Conservation (phyloP, 164 flowering plant species). For the Vitis vinifera region DNA sequence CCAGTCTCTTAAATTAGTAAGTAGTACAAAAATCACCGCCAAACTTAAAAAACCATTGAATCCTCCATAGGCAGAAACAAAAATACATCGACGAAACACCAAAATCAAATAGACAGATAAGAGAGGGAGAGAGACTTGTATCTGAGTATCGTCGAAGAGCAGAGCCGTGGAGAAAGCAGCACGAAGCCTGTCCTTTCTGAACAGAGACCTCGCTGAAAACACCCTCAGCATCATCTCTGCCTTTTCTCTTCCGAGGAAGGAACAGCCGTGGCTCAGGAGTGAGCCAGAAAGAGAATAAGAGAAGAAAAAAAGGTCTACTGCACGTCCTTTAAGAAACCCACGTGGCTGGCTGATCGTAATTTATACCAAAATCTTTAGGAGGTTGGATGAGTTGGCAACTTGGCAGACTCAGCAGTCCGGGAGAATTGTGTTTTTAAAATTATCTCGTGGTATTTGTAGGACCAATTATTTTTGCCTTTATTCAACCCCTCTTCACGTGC, state of each 20-base stretch:
- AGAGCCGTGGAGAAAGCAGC: slow-evolving; percentile 62
- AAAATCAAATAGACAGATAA: not conserved
- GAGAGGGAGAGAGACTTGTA: slow-evolving; percentile 50
- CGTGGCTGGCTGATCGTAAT: not conserved
- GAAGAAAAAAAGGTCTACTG: no score
- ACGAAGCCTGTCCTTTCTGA: slow-evolving; percentile 23
- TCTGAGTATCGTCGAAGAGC: slow-evolving; percentile 87
- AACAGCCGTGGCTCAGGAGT: not conserved
- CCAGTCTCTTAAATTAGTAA: not conserved
- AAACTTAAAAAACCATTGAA: not conserved
- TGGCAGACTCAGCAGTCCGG: no score
- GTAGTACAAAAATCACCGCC: not conserved
- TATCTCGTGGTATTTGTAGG: no score
- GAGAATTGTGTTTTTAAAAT: no score
- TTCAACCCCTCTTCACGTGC: no score
- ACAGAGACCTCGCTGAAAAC: slow-evolving; percentile 35
- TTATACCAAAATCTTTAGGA: no score
- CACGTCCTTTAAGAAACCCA: no score
- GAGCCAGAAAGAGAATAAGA: not conserved
- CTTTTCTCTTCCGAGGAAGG: not conserved
- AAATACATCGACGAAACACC: not conserved
- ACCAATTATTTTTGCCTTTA: no score
- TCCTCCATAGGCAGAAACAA: not conserved
- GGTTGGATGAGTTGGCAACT: no score
- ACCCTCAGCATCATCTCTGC: slow-evolving; percentile 53